Percentiles rank a stretch among this genome's conserved stretches.
Conservation (phyloP, 2,329 filamentous ascomycete genomes). For the Pestalotiopsis sp. region DNA sequence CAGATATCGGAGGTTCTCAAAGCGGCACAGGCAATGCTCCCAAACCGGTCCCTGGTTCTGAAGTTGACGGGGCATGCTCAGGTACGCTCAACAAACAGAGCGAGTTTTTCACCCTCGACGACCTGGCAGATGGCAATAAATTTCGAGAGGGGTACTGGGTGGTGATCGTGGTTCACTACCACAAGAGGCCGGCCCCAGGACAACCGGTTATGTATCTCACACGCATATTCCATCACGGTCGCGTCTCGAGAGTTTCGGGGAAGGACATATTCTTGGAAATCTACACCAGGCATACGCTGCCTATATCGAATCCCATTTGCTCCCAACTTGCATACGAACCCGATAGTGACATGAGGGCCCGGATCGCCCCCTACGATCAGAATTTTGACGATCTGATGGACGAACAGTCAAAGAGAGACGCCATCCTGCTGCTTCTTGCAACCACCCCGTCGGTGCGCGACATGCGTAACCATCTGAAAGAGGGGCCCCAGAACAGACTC, state of each 20-base stretch:
- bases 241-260: constrained; percentile 15
- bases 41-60: background rate
- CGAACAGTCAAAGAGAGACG: constrained; percentile 46
- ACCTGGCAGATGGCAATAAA: background rate
- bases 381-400: constrained; percentile 60
- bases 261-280: constrained; percentile 20
- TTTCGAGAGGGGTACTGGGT: constrained; percentile 28
- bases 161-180: constrained; percentile 19
- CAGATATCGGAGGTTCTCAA: background rate
- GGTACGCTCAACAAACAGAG: constrained; percentile 19
- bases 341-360: background rate
- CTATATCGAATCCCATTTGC: constrained; percentile 11
- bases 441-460: constrained; percentile 63
- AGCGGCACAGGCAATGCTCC: background rate
- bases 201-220: background rate
- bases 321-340: background rate
- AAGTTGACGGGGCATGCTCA: constrained; percentile 22
- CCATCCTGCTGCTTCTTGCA: constrained; percentile 55
- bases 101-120: constrained; percentile 14
- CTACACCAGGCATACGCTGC: constrained; percentile 21
- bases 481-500: constrained; percentile 41
- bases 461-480: constrained; percentile 55
- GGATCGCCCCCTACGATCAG: constrained; percentile 47
- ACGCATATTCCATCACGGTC: constrained; percentile 26
- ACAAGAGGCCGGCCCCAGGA: background rate